Conservation (phyloP, 2,329 filamentous ascomycete species). For the Fusarium sp. region DNA sequence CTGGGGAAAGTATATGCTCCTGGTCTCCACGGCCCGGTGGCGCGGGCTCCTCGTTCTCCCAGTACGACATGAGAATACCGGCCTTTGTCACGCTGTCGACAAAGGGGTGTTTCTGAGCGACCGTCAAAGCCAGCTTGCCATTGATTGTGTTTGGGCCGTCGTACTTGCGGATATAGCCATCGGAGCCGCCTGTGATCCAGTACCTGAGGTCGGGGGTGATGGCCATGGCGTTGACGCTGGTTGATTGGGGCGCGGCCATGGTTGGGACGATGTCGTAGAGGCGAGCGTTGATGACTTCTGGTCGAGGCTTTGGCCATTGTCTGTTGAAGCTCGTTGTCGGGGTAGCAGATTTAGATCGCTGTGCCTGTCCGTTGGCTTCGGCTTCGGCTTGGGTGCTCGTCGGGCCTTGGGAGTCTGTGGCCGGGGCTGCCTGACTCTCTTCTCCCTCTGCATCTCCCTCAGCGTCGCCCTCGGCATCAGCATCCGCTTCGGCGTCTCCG, state of each 20-base stretch:
- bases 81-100: conserved; percentile 98
- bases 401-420: conserved; percentile 44
- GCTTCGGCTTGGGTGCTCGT: conserved; percentile 51
- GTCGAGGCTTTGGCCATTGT: conserved; percentile 69
- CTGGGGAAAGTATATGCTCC: conserved; percentile 78
- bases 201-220: conserved; percentile 94
- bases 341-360: conserved; percentile 43
- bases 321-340: conserved; percentile 39
- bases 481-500: conserved; percentile 52
- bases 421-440: conserved; percentile 41
- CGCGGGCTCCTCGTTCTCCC: conserved; percentile 91
- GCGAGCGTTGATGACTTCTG: conserved; percentile 79
- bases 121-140: conserved; percentile 89
- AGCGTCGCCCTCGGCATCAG: conserved; percentile 49
- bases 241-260: conserved; percentile 94
- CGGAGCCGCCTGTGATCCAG: conserved; percentile 92
- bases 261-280: conserved; percentile 97
- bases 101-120: conserved; percentile 95
- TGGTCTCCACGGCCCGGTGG: conserved; percentile 57
- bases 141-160: conserved; percentile 96
- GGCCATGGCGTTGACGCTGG: conserved; percentile 91
- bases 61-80: conserved; percentile 93
- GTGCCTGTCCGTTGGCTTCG: conserved; percentile 38
- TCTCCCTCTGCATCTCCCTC: conserved; percentile 42
- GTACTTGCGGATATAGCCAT: conserved; percentile 97